These are phyloP conservation scores for Beauveria australis DNA, from an alignment of 2,329 filamentous ascomycete genomes.

Conservation along the genomic window DNA sequence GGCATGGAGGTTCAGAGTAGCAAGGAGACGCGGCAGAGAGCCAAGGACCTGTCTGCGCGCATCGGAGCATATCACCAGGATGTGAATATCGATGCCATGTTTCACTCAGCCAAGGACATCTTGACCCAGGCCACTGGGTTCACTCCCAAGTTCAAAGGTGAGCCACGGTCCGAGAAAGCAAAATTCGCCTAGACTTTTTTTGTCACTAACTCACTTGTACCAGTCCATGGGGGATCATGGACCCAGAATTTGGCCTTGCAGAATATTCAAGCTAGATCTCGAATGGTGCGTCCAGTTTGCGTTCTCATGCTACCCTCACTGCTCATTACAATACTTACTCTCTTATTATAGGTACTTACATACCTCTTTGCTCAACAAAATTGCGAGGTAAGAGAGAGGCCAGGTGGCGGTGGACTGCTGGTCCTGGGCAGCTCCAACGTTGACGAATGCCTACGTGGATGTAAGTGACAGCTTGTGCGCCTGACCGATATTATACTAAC, in stretches of 20 bases:
- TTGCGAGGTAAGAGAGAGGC: slow-evolving; percentile 16
- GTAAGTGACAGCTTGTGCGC: not conserved
- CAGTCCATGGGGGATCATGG: slow-evolving; percentile 46
- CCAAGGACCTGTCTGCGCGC: slow-evolving; percentile 47
- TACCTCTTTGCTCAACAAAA: slow-evolving; percentile 47
- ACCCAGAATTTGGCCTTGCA: slow-evolving; percentile 57
- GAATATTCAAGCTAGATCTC: slow-evolving; percentile 57
- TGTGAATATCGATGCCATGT: slow-evolving; percentile 63
- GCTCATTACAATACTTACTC: not conserved
- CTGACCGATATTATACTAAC: not conserved
- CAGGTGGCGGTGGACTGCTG: slow-evolving; percentile 19
- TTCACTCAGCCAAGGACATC: slow-evolving; percentile 51
- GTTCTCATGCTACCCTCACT: not conserved
- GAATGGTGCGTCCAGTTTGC: slow-evolving; percentile 38
- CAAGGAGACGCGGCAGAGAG: slow-evolving; percentile 57
- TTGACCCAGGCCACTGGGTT: slow-evolving; percentile 52
- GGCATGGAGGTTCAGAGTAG: slow-evolving; percentile 61
- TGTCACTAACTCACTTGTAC: not conserved
- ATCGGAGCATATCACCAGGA: slow-evolving; percentile 69
- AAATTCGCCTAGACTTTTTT: not conserved
- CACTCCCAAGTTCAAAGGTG: slow-evolving; percentile 28
- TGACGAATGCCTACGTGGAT: slow-evolving; percentile 17
- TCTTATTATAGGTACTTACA: slow-evolving; percentile 31
- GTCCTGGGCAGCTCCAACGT: slow-evolving; percentile 23
- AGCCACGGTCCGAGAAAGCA: not conserved